A percentile compares a stretch with the other conserved stretches of the same genome.
Conservation (phyloP, 176 grass and related monocot genomes). For the Puya raimondii region DNA sequence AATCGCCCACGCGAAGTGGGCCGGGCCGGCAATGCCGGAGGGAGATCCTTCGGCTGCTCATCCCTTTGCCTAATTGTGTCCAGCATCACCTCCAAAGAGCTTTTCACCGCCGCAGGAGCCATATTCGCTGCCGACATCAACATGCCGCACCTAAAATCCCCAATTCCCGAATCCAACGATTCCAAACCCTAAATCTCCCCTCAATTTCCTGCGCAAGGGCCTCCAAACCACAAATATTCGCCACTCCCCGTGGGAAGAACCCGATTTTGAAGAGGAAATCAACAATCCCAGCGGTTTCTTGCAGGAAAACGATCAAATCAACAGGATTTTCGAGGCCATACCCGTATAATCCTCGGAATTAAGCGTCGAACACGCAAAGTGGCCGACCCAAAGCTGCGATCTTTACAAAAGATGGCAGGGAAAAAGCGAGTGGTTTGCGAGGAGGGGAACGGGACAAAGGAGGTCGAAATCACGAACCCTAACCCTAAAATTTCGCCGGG, state of each 20-base stretch:
- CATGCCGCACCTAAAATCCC: constrained; percentile 20
- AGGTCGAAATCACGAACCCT: background rate
- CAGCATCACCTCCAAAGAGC: constrained; percentile 96
- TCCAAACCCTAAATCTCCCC: background rate
- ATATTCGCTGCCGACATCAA: constrained; percentile 29
- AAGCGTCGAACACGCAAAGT: constrained; percentile 31
- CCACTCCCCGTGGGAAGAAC: background rate
- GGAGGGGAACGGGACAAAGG: background rate
- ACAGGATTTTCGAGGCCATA: background rate
- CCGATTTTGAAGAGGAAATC: background rate
- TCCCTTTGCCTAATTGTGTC: constrained; percentile 68
- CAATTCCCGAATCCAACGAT: background rate
- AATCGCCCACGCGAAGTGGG: constrained; percentile 64
- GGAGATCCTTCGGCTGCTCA: constrained; percentile 61
- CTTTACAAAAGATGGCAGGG: constrained; percentile 36
- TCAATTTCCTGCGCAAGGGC: background rate
- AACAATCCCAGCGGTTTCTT: background rate
- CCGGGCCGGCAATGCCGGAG: constrained; percentile 76
- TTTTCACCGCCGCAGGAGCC: constrained; percentile 33
- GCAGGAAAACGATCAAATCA: background rate
- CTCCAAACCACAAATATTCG: background rate
- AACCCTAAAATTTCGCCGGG: background rate
- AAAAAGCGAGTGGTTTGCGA: background rate
- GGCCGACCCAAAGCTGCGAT: constrained; percentile 48
- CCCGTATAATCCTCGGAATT: background rate